Base-by-base conservation (phyloP, 2,329 filamentous ascomycete species). In the Aspergillus novoparasiticus region DNA sequence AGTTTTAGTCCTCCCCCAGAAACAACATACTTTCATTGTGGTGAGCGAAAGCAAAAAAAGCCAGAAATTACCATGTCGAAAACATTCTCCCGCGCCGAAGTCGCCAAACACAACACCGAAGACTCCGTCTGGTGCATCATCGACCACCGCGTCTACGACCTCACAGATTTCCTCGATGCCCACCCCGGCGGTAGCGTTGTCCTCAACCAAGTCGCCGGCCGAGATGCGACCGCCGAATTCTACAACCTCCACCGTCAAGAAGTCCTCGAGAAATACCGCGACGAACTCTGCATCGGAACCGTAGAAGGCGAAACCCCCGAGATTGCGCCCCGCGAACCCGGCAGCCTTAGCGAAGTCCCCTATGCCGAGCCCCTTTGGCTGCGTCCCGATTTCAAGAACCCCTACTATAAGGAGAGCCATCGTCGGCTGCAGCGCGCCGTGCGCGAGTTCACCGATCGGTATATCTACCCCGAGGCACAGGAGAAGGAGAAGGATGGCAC, bases 211-310 rank as follows among this genome's bases (percentile, higher is more conserved):
- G 87, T 94, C 55, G 93, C 91, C 34, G 93, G 93, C 66, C 85
- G 87, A 68, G 93, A 96, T 74, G 92, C 92, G 57, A 96, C 93
- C 2, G 81, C 85, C 41, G 90, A 90, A 61, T 96, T 96, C 79
- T 96, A 96, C 86, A 96, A 96, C 82, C 88, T 97, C 59, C 93
- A 97, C 81, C 85, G 93, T 30, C 92, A 96, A 70, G 93, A 96
- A 79, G 91, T 96, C n/a, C 85, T 96, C 12, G 82, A 88, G 64
- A 93, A 93, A 77, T 96, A 96, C 83, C 70, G 71, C n/a, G 80
- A 84, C 54, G 83, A 86, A 71, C 85, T 96, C 21, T 90, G 87
- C 78, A 85, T 96, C 70, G 93, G 93, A 72, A 91, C 87, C 16
- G 77, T 96, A 73, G 82, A 87, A 68, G 90, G 87, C 78, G 92